phyloP scores from a whole-genome alignment of 208 protist genomes.

The Entamoeba nuttalli region DNA sequence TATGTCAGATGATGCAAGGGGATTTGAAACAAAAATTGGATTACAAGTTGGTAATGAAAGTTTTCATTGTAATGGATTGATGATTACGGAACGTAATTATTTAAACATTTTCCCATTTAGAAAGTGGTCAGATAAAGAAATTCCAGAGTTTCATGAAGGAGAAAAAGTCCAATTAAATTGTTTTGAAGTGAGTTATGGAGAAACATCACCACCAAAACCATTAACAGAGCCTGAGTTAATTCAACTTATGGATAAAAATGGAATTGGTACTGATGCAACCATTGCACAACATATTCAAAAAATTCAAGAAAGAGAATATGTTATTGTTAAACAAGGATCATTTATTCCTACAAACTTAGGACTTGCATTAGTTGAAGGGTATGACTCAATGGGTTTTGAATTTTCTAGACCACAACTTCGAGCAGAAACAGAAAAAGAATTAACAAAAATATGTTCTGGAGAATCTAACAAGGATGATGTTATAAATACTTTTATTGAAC shows the following conservation, averaged over 20 bases:
- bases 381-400: slow-evolving; percentile 72
- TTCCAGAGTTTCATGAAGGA: neutral
- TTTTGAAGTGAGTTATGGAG: neutral
- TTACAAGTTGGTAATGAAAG: slow-evolving; percentile 46
- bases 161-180: slow-evolving; percentile 34
- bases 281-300: slow-evolving; percentile 91
- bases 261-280: slow-evolving; percentile 94
- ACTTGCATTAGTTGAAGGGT: slow-evolving; percentile 74
- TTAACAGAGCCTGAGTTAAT: slow-evolving; percentile 91
- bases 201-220: slow-evolving; percentile 64
- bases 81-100: slow-evolving; percentile 69
- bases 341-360: slow-evolving; percentile 75
- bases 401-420: slow-evolving; percentile 63
- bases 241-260: slow-evolving; percentile 79
- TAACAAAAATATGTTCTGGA: slow-evolving; percentile 59
- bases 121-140: slow-evolving; percentile 38
- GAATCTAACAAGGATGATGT: slow-evolving; percentile 54
- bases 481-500: slow-evolving; percentile 36
- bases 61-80: slow-evolving; percentile 63
- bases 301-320: slow-evolving; percentile 55
- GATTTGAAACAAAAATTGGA: slow-evolving; percentile 38
- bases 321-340: neutral
- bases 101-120: slow-evolving; percentile 66
- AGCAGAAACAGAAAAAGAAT: slow-evolving; percentile 43
- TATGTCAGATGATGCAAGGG: slow-evolving; percentile 56